Evolutionary conservation across 129 eudicot genomes (phyloP).

Genomic region (Pittosporum tobira): DNA sequence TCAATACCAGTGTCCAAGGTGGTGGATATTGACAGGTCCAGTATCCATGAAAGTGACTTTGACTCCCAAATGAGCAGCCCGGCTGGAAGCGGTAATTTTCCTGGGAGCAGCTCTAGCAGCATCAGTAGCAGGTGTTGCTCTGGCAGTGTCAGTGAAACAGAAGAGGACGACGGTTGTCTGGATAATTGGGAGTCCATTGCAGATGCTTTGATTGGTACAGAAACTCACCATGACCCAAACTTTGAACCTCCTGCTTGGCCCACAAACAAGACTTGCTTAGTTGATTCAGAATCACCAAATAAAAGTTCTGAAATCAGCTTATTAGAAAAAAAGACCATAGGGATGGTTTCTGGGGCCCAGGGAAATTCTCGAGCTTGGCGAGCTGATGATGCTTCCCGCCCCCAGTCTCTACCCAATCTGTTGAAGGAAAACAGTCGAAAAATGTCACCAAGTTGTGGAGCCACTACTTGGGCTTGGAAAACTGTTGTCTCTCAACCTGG

Average conservation of each 20-base stretch:
- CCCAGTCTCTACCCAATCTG: conserved; percentile 27
- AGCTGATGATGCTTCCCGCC: conserved; percentile 28
- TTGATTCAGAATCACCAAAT: background rate
- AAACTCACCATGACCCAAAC: background rate
- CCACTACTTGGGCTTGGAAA: conserved; percentile 17
- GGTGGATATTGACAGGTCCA: conserved; percentile 9
- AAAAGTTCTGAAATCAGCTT: background rate
- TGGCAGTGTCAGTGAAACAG: conserved; percentile 20
- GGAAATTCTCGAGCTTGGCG: conserved; percentile 27
- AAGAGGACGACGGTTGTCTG: conserved; percentile 21
- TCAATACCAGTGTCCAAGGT: conserved; percentile 6
- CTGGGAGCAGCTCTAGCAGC: conserved; percentile 17
- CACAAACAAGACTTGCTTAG: background rate
- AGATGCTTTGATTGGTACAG: conserved; percentile 27
- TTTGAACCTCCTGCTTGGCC: background rate
- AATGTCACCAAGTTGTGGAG: background rate
- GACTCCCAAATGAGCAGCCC: conserved; percentile 19
- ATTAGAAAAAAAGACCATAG: background rate
- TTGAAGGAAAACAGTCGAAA: conserved; percentile 9
- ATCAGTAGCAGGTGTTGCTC: conserved; percentile 16
- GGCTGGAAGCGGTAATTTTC: conserved; percentile 10
- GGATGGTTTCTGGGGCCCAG: background rate
- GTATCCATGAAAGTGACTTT: conserved; percentile 9
- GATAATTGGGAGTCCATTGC: conserved; percentile 43
- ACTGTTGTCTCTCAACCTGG: conserved; percentile 14